Evolutionary conservation across 306 rosid species (phyloP).

Genomic region (Malus domestica): DNA sequence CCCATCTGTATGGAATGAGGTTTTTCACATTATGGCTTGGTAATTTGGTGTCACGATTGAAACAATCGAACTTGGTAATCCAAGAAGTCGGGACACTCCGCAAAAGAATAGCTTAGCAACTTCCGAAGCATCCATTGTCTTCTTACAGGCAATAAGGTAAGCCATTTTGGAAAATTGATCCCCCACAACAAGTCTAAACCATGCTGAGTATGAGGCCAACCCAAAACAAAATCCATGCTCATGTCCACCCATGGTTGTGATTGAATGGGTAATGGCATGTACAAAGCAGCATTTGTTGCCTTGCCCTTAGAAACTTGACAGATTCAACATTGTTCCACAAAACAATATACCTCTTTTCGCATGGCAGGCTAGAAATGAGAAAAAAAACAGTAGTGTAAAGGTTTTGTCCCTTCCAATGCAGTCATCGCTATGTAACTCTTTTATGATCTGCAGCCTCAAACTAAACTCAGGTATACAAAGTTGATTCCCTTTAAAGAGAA

Average conservation of each 20-base stretch:
- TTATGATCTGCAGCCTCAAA: too few species aligned
- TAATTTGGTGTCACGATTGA: too few species aligned
- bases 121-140: not conserved
- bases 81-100: not conserved
- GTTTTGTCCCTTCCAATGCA: too few species aligned
- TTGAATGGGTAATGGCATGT: not conserved
- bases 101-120: not conserved
- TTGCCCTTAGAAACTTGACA: not conserved
- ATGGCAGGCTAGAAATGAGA: not conserved
- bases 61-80: too few species aligned
- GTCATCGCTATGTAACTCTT: too few species aligned
- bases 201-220: not conserved
- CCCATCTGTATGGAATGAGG: too few species aligned
- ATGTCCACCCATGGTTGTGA: not conserved
- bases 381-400: too few species aligned
- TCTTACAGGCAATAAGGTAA: not conserved
- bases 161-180: not conserved
- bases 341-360: not conserved
- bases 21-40: too few species aligned
- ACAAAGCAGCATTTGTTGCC: not conserved
- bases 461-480: too few species aligned
- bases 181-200: not conserved
- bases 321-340: not conserved
- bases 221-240: not conserved
- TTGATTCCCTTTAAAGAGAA: too few species aligned